Evolutionary conservation across 164 flowering plant genomes (phyloP), one percentile per base, ranked within the genome.

Genomic region (Amborella trichopoda): DNA sequence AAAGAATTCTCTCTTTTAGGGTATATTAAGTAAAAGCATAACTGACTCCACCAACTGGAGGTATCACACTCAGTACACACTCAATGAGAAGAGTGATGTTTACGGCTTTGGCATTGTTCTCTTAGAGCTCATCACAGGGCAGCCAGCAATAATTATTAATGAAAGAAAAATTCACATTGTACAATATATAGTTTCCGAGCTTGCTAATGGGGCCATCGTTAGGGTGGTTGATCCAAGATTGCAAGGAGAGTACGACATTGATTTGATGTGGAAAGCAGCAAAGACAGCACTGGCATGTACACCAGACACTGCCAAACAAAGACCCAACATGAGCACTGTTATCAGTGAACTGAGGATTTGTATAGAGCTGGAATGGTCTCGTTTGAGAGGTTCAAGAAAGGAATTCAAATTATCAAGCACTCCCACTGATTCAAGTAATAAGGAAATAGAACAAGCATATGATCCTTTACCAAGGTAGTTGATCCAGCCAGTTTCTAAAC

Each of bases 401-500:
- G 4, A 4, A 36, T 0, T 4, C 18, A 36, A 4, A 6, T 13
- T 14, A 6, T 12, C 40, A 36, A 36, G 40, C 40, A 36, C 18
- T 6, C 4, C 40, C 14, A 36, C 18, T 36, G 40, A 36, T 14
- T 4, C 18, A 19, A 36, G 5, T 36, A 16, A 16, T 13, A 36
- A 14, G 5, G 40, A 36, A 14, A 4, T 13, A 14, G 40, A 36
- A 36, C 4, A 4, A 4, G 12, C 6, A 36, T 14, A 4, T 6
- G 14, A 19, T 36, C 40, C 40, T 13, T 49, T 22, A 41, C 42
- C 50, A 66, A 72, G 60, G 39, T 10, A 33, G 59, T n/a, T n/a
- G n/a, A n/a, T n/a, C n/a, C n/a, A n/a, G n/a, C n/a, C n/a, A n/a
- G n/a, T n/a, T n/a, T n/a, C n/a, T n/a, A n/a, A n/a, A n/a, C n/a